Conservation (phyloP, 805 yeast genomes). For the Saccharomycodes ludwigii region DNA sequence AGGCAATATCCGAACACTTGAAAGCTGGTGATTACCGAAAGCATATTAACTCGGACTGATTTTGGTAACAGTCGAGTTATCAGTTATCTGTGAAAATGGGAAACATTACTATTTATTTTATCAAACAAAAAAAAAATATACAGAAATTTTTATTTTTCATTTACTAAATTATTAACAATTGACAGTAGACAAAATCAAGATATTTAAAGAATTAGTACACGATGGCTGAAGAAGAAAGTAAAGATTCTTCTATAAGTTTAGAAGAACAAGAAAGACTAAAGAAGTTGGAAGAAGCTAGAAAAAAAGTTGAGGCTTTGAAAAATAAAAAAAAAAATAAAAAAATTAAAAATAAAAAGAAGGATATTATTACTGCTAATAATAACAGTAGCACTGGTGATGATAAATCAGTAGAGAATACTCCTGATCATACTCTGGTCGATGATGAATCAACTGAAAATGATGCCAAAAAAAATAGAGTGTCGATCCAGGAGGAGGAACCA, state of each 20-base stretch:
- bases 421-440: not conserved
- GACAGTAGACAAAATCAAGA: too few relatives aligned
- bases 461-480: not conserved
- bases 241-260: not conserved
- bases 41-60: too few relatives aligned
- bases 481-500: constrained; percentile 1
- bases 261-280: constrained; percentile 36
- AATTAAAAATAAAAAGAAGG: constrained; percentile 26
- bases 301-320: constrained; percentile 59
- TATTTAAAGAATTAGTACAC: not conserved
- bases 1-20: too few relatives aligned
- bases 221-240: constrained; percentile 19
- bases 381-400: not conserved
- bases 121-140: too few relatives aligned
- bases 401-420: not conserved
- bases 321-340: constrained; percentile 40
- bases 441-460: constrained; percentile 4
- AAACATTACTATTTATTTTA: too few relatives aligned
- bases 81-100: too few relatives aligned
- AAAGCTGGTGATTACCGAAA: too few relatives aligned
- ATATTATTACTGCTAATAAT: constrained; percentile 7
- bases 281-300: constrained; percentile 62
- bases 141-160: too few relatives aligned
- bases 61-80: too few relatives aligned
- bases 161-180: too few relatives aligned